A percentile compares a stretch with the other conserved stretches of the same genome.
Evolutionary conservation across 2,329 filamentous ascomycete genomes (phyloP).

Genomic region (Colletotrichum phormii): DNA sequence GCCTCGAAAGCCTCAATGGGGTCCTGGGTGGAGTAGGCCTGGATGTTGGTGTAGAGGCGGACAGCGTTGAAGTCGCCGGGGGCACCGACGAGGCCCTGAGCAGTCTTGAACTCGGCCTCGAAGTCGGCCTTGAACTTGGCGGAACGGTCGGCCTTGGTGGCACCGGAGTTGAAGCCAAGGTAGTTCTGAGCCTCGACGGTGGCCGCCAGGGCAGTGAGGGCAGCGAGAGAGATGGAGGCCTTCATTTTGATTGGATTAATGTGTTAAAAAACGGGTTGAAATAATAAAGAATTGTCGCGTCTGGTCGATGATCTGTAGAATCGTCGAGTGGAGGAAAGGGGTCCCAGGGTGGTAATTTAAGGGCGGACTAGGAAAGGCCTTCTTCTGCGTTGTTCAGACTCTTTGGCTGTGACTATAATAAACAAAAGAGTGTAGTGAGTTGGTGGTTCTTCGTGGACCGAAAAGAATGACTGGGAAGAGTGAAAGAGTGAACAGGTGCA

Average conservation of each 20-base stretch:
- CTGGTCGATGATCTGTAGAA: background rate
- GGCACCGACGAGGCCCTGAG: constrained; percentile 54
- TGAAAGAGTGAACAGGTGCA: constrained; percentile 5
- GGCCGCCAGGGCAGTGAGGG: constrained; percentile 53
- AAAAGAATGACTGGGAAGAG: constrained; percentile 31
- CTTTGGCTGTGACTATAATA: constrained; percentile 20
- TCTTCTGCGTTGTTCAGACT: constrained; percentile 14
- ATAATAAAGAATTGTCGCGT: background rate
- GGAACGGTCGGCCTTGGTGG: constrained; percentile 57
- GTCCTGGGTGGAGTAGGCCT: constrained; percentile 75
- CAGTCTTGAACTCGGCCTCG: constrained; percentile 57
- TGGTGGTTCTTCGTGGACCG: constrained; percentile 27
- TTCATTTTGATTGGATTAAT: constrained; percentile 40
- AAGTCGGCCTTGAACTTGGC: constrained; percentile 66
- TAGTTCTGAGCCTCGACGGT: constrained; percentile 59
- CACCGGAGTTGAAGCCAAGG: constrained; percentile 66
- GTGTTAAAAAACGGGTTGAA: background rate
- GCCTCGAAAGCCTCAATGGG: constrained; percentile 85
- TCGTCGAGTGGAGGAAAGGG: constrained; percentile 1
- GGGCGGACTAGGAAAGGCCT: background rate
- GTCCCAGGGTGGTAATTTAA: constrained; percentile 5
- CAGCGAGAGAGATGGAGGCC: constrained; percentile 53
- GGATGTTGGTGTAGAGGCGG: constrained; percentile 76
- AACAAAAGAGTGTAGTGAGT: constrained; percentile 28
- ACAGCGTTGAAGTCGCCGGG: constrained; percentile 69